Evolutionary conservation across 1,284 basidiomycete genomes (phyloP).

Genomic region (Sanghuangporus weigelae): DNA sequence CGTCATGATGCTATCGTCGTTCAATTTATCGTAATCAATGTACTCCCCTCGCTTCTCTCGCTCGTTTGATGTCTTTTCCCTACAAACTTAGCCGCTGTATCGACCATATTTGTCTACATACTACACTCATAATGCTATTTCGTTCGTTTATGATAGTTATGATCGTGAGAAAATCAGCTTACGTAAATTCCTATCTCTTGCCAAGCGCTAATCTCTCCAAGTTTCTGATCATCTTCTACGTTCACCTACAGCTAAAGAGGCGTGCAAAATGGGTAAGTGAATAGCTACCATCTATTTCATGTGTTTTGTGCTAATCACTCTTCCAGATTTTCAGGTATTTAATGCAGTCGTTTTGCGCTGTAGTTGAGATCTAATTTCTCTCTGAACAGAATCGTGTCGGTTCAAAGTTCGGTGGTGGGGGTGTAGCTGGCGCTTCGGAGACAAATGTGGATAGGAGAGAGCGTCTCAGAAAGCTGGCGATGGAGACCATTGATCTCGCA

Average conservation of each 20-base stretch:
- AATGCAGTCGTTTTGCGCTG: not conserved
- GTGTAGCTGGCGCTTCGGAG: slow-evolving; percentile 89
- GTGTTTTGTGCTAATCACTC: not conserved
- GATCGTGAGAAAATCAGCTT: not conserved
- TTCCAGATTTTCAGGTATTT: slow-evolving; percentile 4
- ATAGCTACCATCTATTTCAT: not conserved
- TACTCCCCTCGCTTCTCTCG: not conserved
- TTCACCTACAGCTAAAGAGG: not conserved
- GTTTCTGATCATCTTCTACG: not conserved
- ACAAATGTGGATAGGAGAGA: slow-evolving; percentile 95
- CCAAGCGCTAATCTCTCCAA: not conserved
- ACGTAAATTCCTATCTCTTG: not conserved
- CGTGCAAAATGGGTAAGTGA: not conserved
- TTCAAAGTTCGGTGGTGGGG: slow-evolving; percentile 93
- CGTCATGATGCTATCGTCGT: not conserved
- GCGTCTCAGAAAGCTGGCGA: slow-evolving; percentile 88
- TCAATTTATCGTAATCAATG: not conserved
- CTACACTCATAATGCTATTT: not conserved
- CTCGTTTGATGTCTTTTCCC: not conserved
- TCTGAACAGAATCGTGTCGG: slow-evolving; percentile 80
- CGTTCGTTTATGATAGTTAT: not conserved
- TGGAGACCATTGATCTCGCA: slow-evolving; percentile 94
- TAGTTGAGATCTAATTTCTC: not conserved
- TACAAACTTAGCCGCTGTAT: not conserved
- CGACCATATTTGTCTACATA: not conserved